Percentiles rank a stretch among this genome's conserved stretches.
Conservation (phyloP, 2,329 filamentous ascomycete genomes). For the Pleomassaria siparia region DNA sequence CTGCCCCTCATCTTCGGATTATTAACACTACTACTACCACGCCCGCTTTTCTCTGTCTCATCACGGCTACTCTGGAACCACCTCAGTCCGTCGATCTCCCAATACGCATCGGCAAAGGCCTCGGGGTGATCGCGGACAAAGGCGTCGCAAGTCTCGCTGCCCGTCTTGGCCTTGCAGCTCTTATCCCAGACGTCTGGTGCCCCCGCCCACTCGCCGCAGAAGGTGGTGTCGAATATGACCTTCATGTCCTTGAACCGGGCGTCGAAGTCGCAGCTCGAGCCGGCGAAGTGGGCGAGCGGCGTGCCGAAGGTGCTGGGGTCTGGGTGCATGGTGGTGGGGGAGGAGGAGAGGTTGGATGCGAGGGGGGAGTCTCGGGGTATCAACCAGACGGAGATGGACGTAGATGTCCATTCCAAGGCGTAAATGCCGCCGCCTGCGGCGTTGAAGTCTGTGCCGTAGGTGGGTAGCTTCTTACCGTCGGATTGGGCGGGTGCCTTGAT, state of each 20-base stretch:
- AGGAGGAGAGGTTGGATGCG: slow-evolving; percentile 2
- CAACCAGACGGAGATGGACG: slow-evolving; percentile 47
- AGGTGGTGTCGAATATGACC: slow-evolving; percentile 52
- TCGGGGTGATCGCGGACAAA: slow-evolving; percentile 35
- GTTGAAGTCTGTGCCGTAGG: slow-evolving; percentile 41
- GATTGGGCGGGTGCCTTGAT: slow-evolving; percentile 29
- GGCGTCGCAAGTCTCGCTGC: slow-evolving; percentile 50
- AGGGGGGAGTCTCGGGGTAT: slow-evolving; percentile 29
- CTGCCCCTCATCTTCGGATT: not conserved
- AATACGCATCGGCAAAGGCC: slow-evolving; percentile 35
- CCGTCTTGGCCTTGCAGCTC: slow-evolving; percentile 30
- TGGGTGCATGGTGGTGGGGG: slow-evolving; percentile 8
- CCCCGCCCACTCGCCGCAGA: slow-evolving; percentile 59
- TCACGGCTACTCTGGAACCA: slow-evolving; percentile 36
- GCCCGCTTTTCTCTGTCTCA: not conserved
- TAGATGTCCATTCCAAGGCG: slow-evolving; percentile 42
- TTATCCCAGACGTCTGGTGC: slow-evolving; percentile 56
- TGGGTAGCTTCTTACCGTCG: slow-evolving; percentile 34
- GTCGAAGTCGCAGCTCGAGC: slow-evolving; percentile 49
- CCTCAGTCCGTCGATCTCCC: slow-evolving; percentile 35
- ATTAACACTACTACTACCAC: not conserved
- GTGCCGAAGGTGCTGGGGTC: slow-evolving; percentile 24
- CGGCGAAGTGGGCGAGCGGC: slow-evolving; percentile 44
- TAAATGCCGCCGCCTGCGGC: slow-evolving; percentile 42
- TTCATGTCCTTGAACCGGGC: slow-evolving; percentile 29